Evolutionary conservation across 345 rosid species (phyloP).

Genomic region (Isatis tinctoria): DNA sequence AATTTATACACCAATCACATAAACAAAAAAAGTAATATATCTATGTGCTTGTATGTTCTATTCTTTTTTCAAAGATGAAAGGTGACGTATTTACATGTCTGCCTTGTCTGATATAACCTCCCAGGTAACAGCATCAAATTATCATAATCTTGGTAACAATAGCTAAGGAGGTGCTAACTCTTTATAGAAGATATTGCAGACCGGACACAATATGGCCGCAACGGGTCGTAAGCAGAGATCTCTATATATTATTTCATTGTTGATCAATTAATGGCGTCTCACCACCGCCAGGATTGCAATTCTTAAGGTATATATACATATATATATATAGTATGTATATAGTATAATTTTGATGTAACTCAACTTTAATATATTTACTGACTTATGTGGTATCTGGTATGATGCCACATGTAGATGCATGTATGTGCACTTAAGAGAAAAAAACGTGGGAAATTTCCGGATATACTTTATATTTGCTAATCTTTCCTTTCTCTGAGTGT

Average conservation of each 20-base stretch:
- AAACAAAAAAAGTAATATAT: not conserved
- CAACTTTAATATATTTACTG: conserved; percentile 4
- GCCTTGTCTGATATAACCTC: conserved; percentile 2
- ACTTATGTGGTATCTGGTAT: not conserved
- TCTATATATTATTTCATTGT: conserved; percentile 1
- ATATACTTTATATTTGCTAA: not conserved
- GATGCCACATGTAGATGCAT: conserved; percentile 14
- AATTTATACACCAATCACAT: not conserved
- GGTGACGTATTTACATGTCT: conserved; percentile 5
- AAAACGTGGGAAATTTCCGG: not conserved
- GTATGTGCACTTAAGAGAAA: conserved; percentile 10
- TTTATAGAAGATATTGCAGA: conserved; percentile 8
- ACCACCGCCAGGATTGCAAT: not conserved
- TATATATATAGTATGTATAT: not conserved
- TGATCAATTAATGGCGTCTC: not conserved
- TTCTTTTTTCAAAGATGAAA: not conserved
- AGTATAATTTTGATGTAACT: conserved; percentile 22
- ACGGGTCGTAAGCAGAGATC: not conserved
- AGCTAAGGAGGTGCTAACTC: conserved; percentile 21
- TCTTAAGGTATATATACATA: not conserved
- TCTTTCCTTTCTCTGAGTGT: not conserved
- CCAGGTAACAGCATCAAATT: not conserved
- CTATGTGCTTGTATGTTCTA: not conserved
- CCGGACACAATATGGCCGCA: not conserved
- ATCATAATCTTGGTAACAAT: conserved; percentile 10